phyloP scores from a whole-genome alignment of 1,284 basidiomycete genomes.

The Agroathelia rolfsii region DNA sequence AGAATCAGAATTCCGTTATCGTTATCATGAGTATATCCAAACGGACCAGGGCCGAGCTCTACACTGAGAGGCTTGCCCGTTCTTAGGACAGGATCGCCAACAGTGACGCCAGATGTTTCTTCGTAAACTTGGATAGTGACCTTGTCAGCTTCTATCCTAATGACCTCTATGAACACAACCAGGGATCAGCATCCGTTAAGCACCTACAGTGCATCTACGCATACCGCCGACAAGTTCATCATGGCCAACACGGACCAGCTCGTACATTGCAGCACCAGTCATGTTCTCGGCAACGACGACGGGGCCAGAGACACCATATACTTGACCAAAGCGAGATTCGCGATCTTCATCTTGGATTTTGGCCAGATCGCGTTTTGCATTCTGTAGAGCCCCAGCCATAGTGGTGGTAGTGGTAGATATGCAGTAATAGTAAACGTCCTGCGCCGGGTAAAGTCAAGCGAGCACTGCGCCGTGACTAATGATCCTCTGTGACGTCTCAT shows the following conservation, averaged over 20 bases:
- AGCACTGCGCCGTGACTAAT: no score
- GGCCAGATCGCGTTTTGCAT: slow-evolving; percentile 78
- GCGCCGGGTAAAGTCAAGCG: no score
- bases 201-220: no score
- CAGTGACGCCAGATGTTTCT: slow-evolving; percentile 95
- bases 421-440: no score
- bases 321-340: slow-evolving; percentile 83
- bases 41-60: slow-evolving; percentile 87
- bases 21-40: not conserved
- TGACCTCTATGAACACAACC: slow-evolving; percentile 85
- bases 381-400: slow-evolving; percentile 88
- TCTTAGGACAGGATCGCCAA: slow-evolving; percentile 94
- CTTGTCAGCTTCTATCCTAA: slow-evolving; percentile 93
- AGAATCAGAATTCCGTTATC: not conserved
- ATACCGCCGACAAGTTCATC: slow-evolving; percentile 93
- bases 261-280: slow-evolving; percentile 94
- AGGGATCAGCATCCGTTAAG: slow-evolving; percentile 15
- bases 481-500: no score
- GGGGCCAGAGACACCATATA: slow-evolving; percentile 91
- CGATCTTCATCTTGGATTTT: slow-evolving; percentile 86
- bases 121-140: slow-evolving; percentile 99
- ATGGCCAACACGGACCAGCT: slow-evolving; percentile 91
- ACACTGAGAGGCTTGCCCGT: slow-evolving; percentile 98
- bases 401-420: slow-evolving; percentile 18
- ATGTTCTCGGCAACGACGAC: slow-evolving; percentile 97